Conservation (phyloP, 2,329 filamentous ascomycete species). For the Colletotrichum caudatum region DNA sequence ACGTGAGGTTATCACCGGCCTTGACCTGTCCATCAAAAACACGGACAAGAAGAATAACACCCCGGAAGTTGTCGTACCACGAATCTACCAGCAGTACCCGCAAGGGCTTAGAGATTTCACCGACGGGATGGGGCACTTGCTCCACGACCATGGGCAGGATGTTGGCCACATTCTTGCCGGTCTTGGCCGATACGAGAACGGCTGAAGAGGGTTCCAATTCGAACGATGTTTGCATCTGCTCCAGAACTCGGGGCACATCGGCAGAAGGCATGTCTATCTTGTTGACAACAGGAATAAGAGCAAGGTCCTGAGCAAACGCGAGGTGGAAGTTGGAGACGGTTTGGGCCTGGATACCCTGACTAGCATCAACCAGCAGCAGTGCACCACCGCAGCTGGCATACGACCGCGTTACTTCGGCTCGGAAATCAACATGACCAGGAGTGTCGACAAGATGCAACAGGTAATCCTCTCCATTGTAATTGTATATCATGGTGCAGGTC, state of each 20-base stretch:
- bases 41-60: slow-evolving; percentile 90
- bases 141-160: slow-evolving; percentile 89
- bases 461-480: slow-evolving; percentile 86
- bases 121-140: slow-evolving; percentile 82
- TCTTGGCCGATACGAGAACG: slow-evolving; percentile 88
- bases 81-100: slow-evolving; percentile 93
- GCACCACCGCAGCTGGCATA: slow-evolving; percentile 97
- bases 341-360: slow-evolving; percentile 96
- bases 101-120: slow-evolving; percentile 78
- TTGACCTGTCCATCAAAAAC: slow-evolving; percentile 89
- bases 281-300: slow-evolving; percentile 92
- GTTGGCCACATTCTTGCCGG: slow-evolving; percentile 86
- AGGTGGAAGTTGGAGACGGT: slow-evolving; percentile 99
- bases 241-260: slow-evolving; percentile 85
- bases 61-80: slow-evolving; percentile 97
- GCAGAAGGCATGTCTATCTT: slow-evolving; percentile 95
- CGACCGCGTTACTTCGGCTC: slow-evolving; percentile 93
- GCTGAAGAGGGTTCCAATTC: slow-evolving; percentile 83
- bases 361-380: slow-evolving; percentile 92
- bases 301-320: slow-evolving; percentile 90
- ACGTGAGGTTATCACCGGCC: slow-evolving; percentile 87
- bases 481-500: slow-evolving; percentile 98
- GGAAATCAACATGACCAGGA: slow-evolving; percentile 96
- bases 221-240: slow-evolving; percentile 88
- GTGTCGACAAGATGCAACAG: slow-evolving; percentile 96